phyloP scores from a whole-genome alignment of 2,329 filamentous ascomycete species.

The Pseudogymnoascus sp. region DNA sequence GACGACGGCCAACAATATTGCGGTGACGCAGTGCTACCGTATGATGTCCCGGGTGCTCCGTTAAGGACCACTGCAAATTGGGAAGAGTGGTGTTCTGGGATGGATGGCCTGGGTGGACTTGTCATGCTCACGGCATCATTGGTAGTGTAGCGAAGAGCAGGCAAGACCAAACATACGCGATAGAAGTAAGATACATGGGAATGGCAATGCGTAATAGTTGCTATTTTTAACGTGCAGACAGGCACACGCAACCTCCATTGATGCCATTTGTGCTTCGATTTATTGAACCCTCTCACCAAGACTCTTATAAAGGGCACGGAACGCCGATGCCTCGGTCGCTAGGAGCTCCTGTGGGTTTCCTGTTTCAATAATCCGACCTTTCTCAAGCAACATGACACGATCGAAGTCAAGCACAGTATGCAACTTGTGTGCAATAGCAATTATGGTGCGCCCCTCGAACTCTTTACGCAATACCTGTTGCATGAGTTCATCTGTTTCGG shows the following conservation, averaged over 20 bases:
- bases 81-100: constrained; percentile 40
- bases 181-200: neutral
- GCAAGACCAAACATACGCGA: neutral
- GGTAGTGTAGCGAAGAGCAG: constrained; percentile 14
- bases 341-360: constrained; percentile 33
- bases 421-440: constrained; percentile 32
- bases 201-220: neutral
- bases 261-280: neutral
- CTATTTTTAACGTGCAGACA: neutral
- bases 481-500: constrained; percentile 48
- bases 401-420: constrained; percentile 44
- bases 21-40: constrained; percentile 19
- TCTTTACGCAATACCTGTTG: constrained; percentile 45
- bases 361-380: constrained; percentile 66
- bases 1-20: constrained; percentile 23
- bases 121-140: constrained; percentile 39
- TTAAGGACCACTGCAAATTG: constrained; percentile 27
- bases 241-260: neutral
- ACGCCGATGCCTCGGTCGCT: neutral
- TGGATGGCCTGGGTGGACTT: constrained; percentile 38
- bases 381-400: constrained; percentile 40
- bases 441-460: constrained; percentile 48
- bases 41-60: constrained; percentile 16
- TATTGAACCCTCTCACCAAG: neutral
- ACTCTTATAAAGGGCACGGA: neutral